Conservation (phyloP, 1,284 basidiomycete genomes). For the Marasmius tenuissimus region DNA sequence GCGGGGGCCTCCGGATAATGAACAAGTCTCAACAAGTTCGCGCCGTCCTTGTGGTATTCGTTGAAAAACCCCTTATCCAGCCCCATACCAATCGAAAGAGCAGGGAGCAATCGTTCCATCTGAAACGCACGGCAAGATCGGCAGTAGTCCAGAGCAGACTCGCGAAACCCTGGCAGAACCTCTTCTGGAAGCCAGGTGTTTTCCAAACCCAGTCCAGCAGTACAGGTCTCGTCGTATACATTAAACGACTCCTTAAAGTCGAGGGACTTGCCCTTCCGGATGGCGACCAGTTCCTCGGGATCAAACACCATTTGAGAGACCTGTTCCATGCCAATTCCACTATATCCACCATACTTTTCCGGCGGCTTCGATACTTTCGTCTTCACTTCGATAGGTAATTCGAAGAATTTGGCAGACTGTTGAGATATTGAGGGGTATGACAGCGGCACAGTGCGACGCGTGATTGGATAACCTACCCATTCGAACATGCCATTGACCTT, state of each 20-base stretch:
- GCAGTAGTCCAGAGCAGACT: slow-evolving; percentile 52
- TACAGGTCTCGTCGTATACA: slow-evolving; percentile 46
- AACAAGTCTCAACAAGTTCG: slow-evolving; percentile 59
- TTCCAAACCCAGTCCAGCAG: slow-evolving; percentile 48
- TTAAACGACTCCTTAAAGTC: slow-evolving; percentile 63
- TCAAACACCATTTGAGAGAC: slow-evolving; percentile 45
- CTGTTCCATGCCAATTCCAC: slow-evolving; percentile 43
- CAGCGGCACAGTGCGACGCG: slow-evolving; percentile 33
- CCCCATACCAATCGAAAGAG: slow-evolving; percentile 50
- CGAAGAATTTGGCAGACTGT: slow-evolving; percentile 54
- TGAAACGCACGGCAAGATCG: slow-evolving; percentile 45
- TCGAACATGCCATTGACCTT: slow-evolving; percentile 53
- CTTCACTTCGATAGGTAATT: slow-evolving; percentile 49
- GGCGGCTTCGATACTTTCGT: slow-evolving; percentile 56
- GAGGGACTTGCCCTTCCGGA: slow-evolving; percentile 33
- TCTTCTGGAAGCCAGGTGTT: slow-evolving; percentile 62
- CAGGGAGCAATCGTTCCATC: slow-evolving; percentile 39
- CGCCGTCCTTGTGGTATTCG: slow-evolving; percentile 40
- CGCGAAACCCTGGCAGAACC: slow-evolving; percentile 55
- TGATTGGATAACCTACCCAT: slow-evolving; percentile 36
- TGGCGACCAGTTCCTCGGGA: slow-evolving; percentile 32
- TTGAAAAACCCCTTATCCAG: slow-evolving; percentile 49
- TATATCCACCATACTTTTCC: slow-evolving; percentile 50
- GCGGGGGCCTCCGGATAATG: slow-evolving; percentile 51
- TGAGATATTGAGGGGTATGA: slow-evolving; percentile 37